Evolutionary conservation across 2,329 filamentous ascomycete species (phyloP), one percentile per base, ranked within the genome.

Genomic region (Aureobasidium sp.): DNA sequence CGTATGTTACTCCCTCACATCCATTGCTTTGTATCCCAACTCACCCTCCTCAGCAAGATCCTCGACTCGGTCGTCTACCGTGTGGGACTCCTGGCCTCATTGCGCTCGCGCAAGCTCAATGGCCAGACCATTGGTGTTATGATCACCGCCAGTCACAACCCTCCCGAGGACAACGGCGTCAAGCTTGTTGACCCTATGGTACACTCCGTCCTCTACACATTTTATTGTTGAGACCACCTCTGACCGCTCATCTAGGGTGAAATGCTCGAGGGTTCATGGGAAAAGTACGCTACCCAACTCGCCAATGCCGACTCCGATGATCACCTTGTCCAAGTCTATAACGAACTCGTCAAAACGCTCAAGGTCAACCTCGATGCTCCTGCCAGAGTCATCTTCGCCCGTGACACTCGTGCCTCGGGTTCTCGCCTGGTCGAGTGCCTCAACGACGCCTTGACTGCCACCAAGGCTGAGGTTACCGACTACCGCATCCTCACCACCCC

Each of bases 131-230:
- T 99, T 71, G 94, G 94, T 71, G 88, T 99, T 67, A 96, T 96
- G 91, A 89, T 96, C 74, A 96, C 91, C 45, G 91, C 91, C 65
- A 95, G 90, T 71, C 91, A 96, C 81, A 96, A 96, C 77, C 90
- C 90, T 21, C 88, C 91, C 37, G 82, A 85, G 68, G 91, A 96
- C 77, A 96, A 96, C 75, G 91, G 91, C 57, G 88, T 96, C 74
- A 96, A 96, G 82, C 85, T 99, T 68, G 91, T 99, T 65, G 94
- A 99, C 75, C 94, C 94, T 13, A 89, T 96, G 87, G 84, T 86
- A 71, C 34, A 62, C 62, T 58, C 14, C 13, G 50, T 32, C 32
- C 14, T 16, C 14, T 51, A 2, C 37, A 16, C 25, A 21, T 8
- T 27, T 16, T 5, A n/a, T 25, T 11, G 16, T 16, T 21, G 10